These are phyloP conservation scores for Camellia granthamiana DNA, from an alignment of 148 eudicot genomes.

Conservation along the genomic window DNA sequence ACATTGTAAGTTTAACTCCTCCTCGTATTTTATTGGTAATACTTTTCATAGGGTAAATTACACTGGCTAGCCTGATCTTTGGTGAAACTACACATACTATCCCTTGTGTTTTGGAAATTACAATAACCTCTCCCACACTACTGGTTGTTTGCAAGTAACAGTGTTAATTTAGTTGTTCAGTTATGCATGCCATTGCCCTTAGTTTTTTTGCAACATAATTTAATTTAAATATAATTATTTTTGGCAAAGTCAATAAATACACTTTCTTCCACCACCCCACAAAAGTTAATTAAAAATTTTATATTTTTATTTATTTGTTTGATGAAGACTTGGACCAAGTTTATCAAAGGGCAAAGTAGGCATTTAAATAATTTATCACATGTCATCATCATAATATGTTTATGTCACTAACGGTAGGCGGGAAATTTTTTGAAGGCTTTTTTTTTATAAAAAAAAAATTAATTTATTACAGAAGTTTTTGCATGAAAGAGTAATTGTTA, in stretches of 20 bases:
- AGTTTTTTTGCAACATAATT: not conserved
- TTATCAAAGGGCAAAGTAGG: not conserved
- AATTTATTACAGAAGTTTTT: not conserved
- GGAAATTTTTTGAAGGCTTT: not conserved
- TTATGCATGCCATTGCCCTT: not conserved
- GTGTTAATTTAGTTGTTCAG: not conserved
- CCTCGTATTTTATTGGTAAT: not conserved
- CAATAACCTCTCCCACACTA: not conserved
- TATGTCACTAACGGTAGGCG: not conserved
- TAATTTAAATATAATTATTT: too few species aligned
- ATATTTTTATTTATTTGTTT: too few species aligned
- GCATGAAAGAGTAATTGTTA: too few species aligned
- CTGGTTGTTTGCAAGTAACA: not conserved
- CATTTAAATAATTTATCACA: not conserved
- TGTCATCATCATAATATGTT: not conserved
- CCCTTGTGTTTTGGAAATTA: not conserved
- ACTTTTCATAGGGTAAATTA: not conserved
- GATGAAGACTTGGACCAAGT: not conserved
- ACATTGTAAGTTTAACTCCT: constrained; percentile 62
- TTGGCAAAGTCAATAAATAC: not conserved
- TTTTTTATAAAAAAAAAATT: too few species aligned
- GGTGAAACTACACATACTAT: not conserved
- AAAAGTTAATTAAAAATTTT: too few species aligned
- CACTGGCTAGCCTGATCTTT: not conserved
- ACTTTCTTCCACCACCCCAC: not conserved